Evolutionary conservation across 257 asterid genomes (phyloP).

Genomic region (Anisodus acutangulus): DNA sequence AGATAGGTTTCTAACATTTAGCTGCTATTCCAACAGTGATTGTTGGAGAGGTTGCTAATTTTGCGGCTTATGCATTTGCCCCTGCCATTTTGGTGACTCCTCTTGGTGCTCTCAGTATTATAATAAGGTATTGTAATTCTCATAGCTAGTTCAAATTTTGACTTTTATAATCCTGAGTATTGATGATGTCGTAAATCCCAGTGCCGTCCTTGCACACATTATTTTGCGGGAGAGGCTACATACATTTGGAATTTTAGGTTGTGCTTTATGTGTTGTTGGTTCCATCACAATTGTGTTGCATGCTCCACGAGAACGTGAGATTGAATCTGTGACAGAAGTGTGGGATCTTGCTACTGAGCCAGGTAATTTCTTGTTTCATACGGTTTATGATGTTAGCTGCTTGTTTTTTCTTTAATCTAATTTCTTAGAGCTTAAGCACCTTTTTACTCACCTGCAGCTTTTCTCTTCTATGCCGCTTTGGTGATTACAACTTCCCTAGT

Average conservation of each 20-base stretch:
- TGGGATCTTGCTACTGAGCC: conserved; percentile 98
- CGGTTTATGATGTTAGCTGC: conserved; percentile 11
- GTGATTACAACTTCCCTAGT: conserved; percentile 56
- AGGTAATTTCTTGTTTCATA: conserved; percentile 50
- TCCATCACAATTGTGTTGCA: conserved; percentile 93
- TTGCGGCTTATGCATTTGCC: conserved; percentile 99
- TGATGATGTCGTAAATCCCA: conserved; percentile 54
- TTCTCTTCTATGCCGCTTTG: conserved; percentile 62
- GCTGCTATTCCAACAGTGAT: conserved; percentile 68
- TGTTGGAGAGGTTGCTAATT: conserved; percentile 96
- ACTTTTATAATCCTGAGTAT: conserved; percentile 37
- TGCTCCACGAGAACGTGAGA: conserved; percentile 96
- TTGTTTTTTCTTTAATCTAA: neutral
- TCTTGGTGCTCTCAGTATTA: conserved; percentile 98
- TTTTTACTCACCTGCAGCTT: conserved; percentile 55
- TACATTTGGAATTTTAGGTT: conserved; percentile 91
- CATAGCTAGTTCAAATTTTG: conserved; percentile 32
- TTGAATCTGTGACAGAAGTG: conserved; percentile 90
- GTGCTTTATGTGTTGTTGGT: conserved; percentile 96
- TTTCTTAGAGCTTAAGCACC: conserved; percentile 31
- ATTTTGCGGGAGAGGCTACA: conserved; percentile 86
- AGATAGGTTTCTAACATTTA: conserved; percentile 27
- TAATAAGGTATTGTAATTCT: conserved; percentile 75
- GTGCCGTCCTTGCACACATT: conserved; percentile 93
- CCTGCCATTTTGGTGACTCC: conserved; percentile 99